Base-by-base conservation (phyloP, 495 filamentous ascomycete species). In the Tirmania nivea region DNA sequence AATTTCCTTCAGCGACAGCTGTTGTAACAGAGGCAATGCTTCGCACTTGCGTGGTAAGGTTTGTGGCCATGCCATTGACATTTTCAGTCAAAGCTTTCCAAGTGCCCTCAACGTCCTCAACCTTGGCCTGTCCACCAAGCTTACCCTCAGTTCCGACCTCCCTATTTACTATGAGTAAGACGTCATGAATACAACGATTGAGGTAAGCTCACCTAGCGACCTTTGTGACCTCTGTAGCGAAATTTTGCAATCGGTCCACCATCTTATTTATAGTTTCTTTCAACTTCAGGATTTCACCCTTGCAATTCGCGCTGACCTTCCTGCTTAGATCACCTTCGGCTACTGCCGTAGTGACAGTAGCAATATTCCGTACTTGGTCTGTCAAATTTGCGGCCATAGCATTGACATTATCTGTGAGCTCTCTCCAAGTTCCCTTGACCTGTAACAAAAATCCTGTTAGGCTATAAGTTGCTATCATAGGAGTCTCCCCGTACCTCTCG, bases 181-280 rank as follows among this genome's bases (percentile, higher is more conserved):
- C 39, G 4, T 45, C 14, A 5, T 14, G 17, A 14, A 19, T 3
- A 14, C 17, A 14, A 14, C 17, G 4, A 14, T 14, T 14, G 3
- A 45, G 2, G 3, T 45, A 14, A 45, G 39, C 39, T 45, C 9
- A 45, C 39, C 39, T 45, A 39, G 90, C 90, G 60, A 97, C 93
- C 71, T 93, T 94, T 16, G 90, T 96, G 50, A 97, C 90, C 72
- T 97, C 88, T 49, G 89, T 84, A 2, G 90, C 90, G 62, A 97
- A 97, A 63, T 94, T 88, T 57, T 88, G 84, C 17, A 97, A 74
- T 66, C 94, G 90, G 65, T 95, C 90, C 57, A 97, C 90, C 90
- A 97, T 97, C 67, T 83, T 86, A 67, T 97, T 97, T 70, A 97
- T 96, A 45, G 92, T 97, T 51, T 83, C 82, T 68, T 97, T 97